Evolutionary conservation across 495 filamentous ascomycete genomes (phyloP).

Genomic region (Parathielavia appendiculata): DNA sequence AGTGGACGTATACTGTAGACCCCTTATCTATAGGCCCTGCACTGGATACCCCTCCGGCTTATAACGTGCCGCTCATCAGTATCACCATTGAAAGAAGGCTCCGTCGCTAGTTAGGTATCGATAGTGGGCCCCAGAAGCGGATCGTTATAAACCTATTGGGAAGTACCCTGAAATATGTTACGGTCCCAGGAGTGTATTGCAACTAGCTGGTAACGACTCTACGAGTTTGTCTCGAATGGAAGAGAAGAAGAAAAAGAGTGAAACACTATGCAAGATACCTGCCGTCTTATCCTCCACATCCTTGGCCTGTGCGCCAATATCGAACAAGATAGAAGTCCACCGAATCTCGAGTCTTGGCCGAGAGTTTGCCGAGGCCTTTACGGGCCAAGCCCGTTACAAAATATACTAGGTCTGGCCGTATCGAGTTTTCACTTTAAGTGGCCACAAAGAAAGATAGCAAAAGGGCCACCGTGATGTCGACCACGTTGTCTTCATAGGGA

Average conservation of each 20-base stretch:
- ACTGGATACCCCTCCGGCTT: slow-evolving; percentile 15
- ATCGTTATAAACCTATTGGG: slow-evolving; percentile 80
- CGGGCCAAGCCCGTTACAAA: too few relatives aligned
- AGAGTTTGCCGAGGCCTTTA: too few relatives aligned
- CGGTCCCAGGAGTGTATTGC: too few relatives aligned
- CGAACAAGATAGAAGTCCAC: too few relatives aligned
- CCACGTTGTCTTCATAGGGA: slow-evolving; percentile 32
- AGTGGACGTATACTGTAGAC: slow-evolving; percentile 17
- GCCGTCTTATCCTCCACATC: too few relatives aligned
- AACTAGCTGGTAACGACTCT: too few relatives aligned
- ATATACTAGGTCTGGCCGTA: slow-evolving; percentile 63
- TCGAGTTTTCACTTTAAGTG: slow-evolving; percentile 53
- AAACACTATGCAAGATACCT: too few relatives aligned
- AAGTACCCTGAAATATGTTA: slow-evolving; percentile 73
- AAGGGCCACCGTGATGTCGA: background rate
- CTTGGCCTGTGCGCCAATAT: too few relatives aligned
- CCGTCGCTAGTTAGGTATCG: slow-evolving; percentile 35
- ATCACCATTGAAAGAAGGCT: slow-evolving; percentile 32
- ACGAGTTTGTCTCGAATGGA: too few relatives aligned
- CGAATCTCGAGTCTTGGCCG: too few relatives aligned
- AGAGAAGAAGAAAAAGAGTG: too few relatives aligned
- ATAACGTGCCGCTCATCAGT: slow-evolving; percentile 30
- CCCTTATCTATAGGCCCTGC: background rate
- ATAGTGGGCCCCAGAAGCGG: slow-evolving; percentile 47
- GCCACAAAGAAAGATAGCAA: slow-evolving; percentile 12